Evolutionary conservation across 2,329 filamentous ascomycete species (phyloP).

Genomic region (Amphichorda felina): DNA sequence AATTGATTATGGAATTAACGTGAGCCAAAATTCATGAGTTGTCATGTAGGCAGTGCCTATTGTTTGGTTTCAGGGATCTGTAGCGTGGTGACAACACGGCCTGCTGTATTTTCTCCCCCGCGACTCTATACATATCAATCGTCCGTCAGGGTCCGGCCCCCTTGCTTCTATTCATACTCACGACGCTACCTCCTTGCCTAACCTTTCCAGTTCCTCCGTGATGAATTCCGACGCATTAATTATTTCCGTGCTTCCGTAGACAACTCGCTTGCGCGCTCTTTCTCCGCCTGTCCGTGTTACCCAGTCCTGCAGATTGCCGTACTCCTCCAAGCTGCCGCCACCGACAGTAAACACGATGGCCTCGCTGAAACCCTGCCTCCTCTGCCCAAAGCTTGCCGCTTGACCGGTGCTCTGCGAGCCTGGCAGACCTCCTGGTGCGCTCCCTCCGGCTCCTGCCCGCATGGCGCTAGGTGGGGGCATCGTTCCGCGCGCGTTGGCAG

Average conservation of each 20-base stretch:
- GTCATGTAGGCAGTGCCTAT: too few species aligned
- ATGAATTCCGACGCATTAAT: constrained; percentile 59
- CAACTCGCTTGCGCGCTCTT: constrained; percentile 63
- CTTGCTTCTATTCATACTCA: constrained; percentile 9
- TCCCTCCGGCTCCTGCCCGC: constrained; percentile 27
- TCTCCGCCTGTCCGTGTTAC: constrained; percentile 62
- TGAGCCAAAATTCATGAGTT: too few species aligned
- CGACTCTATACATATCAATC: too few species aligned
- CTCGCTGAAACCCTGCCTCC: constrained; percentile 79
- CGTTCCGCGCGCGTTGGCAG: constrained; percentile 82
- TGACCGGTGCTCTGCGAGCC: constrained; percentile 48
- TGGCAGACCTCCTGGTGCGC: constrained; percentile 35
- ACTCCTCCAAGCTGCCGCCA: constrained; percentile 97
- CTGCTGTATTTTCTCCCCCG: too few species aligned
- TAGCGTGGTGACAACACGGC: too few species aligned
- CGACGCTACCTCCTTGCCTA: constrained; percentile 44
- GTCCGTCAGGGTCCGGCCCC: too few species aligned
- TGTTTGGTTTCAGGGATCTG: too few species aligned
- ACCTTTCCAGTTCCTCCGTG: constrained; percentile 46
- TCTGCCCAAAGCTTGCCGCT: constrained; percentile 78
- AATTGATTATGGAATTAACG: too few species aligned
- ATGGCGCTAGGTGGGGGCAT: constrained; percentile 68
- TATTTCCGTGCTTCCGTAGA: constrained; percentile 88
- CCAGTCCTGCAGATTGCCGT: constrained; percentile 96
- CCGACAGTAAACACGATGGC: constrained; percentile 92